These are phyloP conservation scores for Botryobasidium botryosum DNA, from an alignment of 768 basidiomycete genomes.

Conservation along the genomic window DNA sequence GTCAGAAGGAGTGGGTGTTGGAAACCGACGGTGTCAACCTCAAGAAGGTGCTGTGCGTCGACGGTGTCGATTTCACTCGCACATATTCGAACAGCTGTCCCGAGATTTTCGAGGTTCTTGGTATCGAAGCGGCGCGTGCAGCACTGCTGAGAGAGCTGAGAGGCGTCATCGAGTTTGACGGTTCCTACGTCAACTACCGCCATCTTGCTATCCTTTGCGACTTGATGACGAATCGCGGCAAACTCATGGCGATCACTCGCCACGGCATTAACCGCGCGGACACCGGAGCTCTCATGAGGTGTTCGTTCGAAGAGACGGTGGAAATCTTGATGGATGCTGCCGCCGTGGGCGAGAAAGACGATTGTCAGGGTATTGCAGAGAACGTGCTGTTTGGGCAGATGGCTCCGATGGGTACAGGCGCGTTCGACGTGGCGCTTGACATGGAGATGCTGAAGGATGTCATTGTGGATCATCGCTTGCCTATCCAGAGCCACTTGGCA, in stretches of 20 bases:
- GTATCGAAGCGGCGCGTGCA: constrained; percentile 91
- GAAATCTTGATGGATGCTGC: constrained; percentile 99
- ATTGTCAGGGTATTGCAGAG: constrained; percentile 97
- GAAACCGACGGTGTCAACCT: constrained; percentile 96
- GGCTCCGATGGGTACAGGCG: constrained; percentile 98
- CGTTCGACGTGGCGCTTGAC: constrained; percentile 90
- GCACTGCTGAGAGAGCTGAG: constrained; percentile 90
- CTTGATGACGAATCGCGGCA: constrained; percentile 91
- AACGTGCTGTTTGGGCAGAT: constrained; percentile 98
- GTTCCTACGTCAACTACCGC: constrained; percentile 98
- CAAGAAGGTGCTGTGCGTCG: constrained; percentile 86
- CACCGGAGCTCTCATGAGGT: constrained; percentile 96
- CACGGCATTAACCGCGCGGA: constrained; percentile 99
- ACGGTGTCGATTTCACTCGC: constrained; percentile 82
- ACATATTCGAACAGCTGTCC: constrained; percentile 96
- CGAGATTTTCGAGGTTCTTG: constrained; percentile 85
- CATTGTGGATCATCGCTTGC: constrained; percentile 87
- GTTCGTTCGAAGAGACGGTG: constrained; percentile 99
- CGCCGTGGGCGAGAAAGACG: constrained; percentile 93
- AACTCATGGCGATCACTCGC: constrained; percentile 95
- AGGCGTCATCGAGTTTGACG: constrained; percentile 95
- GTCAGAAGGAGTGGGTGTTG: constrained; percentile 84
- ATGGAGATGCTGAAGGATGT: constrained; percentile 98
- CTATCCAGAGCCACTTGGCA: constrained; percentile 63
- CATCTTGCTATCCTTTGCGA: constrained; percentile 95